Percentiles rank a stretch among this genome's conserved stretches.
Evolutionary conservation across 1,284 basidiomycete species (phyloP).

Genomic region (Malassezia psittaci): DNA sequence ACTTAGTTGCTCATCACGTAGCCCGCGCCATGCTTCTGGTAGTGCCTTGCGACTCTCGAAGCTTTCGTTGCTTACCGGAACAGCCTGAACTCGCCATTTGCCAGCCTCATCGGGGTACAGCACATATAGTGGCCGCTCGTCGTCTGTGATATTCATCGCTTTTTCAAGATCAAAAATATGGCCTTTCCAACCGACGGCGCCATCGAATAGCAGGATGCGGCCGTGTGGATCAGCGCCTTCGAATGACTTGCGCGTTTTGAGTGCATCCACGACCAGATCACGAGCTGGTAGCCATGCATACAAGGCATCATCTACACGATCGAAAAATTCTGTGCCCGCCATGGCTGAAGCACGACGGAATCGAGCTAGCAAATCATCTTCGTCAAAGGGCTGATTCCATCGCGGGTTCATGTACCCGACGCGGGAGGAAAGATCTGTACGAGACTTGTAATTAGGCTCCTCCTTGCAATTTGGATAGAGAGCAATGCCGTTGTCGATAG

Average conservation of each 20-base stretch:
- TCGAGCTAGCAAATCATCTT: conserved; percentile 24
- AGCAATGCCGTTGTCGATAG: conserved; percentile 58
- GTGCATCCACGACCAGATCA: conserved; percentile 63
- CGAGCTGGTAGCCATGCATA: conserved; percentile 87
- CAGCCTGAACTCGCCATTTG: conserved; percentile 89
- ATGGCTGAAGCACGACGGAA: conserved; percentile 72
- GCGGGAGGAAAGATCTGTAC: conserved; percentile 41
- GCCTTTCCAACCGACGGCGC: conserved; percentile 82
- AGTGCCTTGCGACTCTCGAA: conserved; percentile 84
- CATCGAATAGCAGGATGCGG: conserved; percentile 69
- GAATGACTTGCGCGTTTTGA: conserved; percentile 56
- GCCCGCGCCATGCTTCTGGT: conserved; percentile 82
- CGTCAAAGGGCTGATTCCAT: conserved; percentile 38
- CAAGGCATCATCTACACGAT: conserved; percentile 68
- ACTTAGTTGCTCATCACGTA: conserved; percentile 72
- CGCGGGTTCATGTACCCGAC: conserved; percentile 40
- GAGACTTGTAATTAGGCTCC: conserved; percentile 36
- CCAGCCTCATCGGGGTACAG: conserved; percentile 67
- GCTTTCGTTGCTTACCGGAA: conserved; percentile 68
- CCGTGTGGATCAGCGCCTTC: conserved; percentile 57
- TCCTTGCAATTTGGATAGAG: conserved; percentile 29
- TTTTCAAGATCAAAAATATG: conserved; percentile 79
- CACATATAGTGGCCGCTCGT: conserved; percentile 62
- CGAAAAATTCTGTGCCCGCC: conserved; percentile 77
- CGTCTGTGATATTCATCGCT: conserved; percentile 28